Evolutionary conservation across 441 rosid species (phyloP).

Genomic region (Sinapis alba): DNA sequence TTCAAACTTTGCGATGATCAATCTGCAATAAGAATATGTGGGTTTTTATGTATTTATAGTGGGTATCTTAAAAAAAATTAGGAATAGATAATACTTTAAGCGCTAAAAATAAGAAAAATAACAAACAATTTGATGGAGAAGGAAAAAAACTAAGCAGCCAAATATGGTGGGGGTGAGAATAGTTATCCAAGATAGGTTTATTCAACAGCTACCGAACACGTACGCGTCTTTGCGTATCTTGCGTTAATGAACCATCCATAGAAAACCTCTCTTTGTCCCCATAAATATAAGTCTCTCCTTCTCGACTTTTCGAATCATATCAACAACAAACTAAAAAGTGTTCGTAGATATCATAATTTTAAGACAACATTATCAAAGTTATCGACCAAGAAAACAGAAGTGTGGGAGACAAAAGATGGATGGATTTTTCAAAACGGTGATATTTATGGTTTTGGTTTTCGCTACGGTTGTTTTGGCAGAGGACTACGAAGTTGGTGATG

Average conservation of each 20-base stretch:
- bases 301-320: conserved; percentile 17
- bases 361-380: conserved; percentile 5
- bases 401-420: conserved; percentile 30
- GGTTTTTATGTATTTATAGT: background rate
- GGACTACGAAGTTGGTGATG: conserved; percentile 43
- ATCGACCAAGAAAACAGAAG: conserved; percentile 1
- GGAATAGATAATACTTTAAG: background rate
- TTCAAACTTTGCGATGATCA: background rate
- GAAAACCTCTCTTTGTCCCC: conserved; percentile 2
- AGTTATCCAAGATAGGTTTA: conserved; percentile 2
- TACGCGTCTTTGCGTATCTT: conserved; percentile 20
- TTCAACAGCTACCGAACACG: conserved; percentile 23
- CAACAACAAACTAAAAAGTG: background rate
- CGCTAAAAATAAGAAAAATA: conserved; percentile 28
- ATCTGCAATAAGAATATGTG: background rate
- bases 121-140: background rate
- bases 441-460: conserved; percentile 31
- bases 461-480: conserved; percentile 30
- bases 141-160: background rate
- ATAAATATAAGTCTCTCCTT: conserved; percentile 23
- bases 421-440: conserved; percentile 22
- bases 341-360: background rate
- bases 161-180: background rate
- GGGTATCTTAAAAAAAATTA: background rate
- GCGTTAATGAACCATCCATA: background rate